Percentiles rank a stretch among this genome's conserved stretches.
Conservation (phyloP, 768 basidiomycete genomes). For the Leccinum obscurum region DNA sequence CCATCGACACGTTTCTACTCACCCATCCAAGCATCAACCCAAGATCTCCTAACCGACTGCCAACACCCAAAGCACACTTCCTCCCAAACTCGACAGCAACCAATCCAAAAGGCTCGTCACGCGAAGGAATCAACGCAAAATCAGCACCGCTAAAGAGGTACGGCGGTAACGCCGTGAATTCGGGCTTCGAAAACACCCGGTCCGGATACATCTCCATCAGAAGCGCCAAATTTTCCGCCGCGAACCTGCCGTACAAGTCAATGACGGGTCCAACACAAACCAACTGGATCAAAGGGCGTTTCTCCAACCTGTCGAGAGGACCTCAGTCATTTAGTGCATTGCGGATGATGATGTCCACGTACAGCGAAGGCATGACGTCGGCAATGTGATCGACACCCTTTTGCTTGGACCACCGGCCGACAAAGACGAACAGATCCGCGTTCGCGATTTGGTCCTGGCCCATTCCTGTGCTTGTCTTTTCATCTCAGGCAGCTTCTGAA, state of each 20-base stretch:
- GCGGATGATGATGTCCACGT: slow-evolving; percentile 31
- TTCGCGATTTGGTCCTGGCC: slow-evolving; percentile 87
- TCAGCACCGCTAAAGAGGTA: slow-evolving; percentile 95
- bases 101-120: slow-evolving; percentile 94
- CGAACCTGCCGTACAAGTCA: slow-evolving; percentile 92
- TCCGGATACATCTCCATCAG: slow-evolving; percentile 96
- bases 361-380: slow-evolving; percentile 90
- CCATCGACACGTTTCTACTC: slow-evolving; percentile 31
- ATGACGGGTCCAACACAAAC: slow-evolving; percentile 93
- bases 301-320: slow-evolving; percentile 60
- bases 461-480: slow-evolving; percentile 95
- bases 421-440: slow-evolving; percentile 88
- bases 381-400: slow-evolving; percentile 98
- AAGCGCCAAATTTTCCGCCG: slow-evolving; percentile 89
- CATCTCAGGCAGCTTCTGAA: slow-evolving; percentile 87
- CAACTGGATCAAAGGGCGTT: slow-evolving; percentile 81
- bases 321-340: background rate
- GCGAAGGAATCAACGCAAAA: slow-evolving; percentile 92
- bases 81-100: slow-evolving; percentile 96
- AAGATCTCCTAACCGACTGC: slow-evolving; percentile 89
- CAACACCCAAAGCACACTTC: slow-evolving; percentile 95
- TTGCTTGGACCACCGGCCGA: slow-evolving; percentile 97
- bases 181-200: slow-evolving; percentile 91
- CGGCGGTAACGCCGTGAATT: slow-evolving; percentile 91
- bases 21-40: slow-evolving; percentile 99